Evolutionary conservation across 345 rosid genomes (phyloP).

Genomic region (Eucalyptus fibrosa): DNA sequence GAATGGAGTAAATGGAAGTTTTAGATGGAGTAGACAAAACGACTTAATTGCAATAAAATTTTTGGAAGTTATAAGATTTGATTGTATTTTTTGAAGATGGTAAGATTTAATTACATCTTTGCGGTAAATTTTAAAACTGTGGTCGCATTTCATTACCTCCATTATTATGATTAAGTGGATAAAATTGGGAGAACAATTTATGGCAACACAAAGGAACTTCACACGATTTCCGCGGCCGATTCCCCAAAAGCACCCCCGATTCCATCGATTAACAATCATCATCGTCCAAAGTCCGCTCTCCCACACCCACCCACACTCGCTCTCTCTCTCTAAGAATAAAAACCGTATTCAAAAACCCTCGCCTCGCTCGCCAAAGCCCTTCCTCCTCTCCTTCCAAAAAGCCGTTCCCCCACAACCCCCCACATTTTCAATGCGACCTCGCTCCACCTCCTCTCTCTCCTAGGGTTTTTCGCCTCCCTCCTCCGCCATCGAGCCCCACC

Average conservation of each 20-base stretch:
- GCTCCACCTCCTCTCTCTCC: neutral
- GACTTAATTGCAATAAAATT: accelerated
- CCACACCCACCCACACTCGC: neutral
- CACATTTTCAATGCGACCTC: neutral
- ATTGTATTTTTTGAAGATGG: accelerated
- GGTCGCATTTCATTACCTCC: neutral
- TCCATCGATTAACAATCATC: neutral
- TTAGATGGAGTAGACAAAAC: neutral
- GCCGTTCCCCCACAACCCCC: neutral
- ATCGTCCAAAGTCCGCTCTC: neutral
- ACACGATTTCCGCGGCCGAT: neutral
- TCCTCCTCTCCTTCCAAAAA: neutral
- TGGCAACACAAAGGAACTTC: neutral
- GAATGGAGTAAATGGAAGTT: accelerated
- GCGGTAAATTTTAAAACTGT: accelerated
- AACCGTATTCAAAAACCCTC: conserved; percentile 33
- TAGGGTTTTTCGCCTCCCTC: neutral
- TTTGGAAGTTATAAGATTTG: accelerated
- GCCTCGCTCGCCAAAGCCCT: conserved; percentile 10
- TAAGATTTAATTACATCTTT: accelerated
- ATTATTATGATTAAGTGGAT: neutral
- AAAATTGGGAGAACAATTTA: neutral
- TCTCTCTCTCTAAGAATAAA: neutral
- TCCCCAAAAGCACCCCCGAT: neutral
- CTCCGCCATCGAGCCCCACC: neutral